phyloP scores from a whole-genome alignment of 306 rosid species.

The Astragalus glycyphyllos region DNA sequence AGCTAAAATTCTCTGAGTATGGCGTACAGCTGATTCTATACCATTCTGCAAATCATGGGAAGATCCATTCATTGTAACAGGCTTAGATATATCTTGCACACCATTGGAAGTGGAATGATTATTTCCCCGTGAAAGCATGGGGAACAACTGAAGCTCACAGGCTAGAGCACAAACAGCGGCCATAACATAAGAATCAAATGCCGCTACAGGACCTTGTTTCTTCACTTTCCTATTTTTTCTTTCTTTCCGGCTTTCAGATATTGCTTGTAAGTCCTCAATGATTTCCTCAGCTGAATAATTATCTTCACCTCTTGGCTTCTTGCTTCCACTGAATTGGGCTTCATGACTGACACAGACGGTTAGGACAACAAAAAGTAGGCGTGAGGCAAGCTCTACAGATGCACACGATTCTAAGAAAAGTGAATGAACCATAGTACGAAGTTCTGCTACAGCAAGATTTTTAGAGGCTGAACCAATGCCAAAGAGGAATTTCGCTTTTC shows the following conservation, averaged over 20 bases:
- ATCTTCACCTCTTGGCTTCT: conserved; percentile 77
- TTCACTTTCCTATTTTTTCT: conserved; percentile 61
- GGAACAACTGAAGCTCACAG: conserved; percentile 93
- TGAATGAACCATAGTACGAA: conserved; percentile 96
- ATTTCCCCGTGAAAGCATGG: conserved; percentile 66
- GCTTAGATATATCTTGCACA: conserved; percentile 54
- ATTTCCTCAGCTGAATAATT: conserved; percentile 57
- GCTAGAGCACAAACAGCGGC: conserved; percentile 98
- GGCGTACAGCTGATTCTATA: conserved; percentile 77
- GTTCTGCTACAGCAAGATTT: conserved; percentile 97
- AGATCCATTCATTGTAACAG: conserved; percentile 65
- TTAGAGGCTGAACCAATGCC: conserved; percentile 81
- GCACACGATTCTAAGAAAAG: conserved; percentile 98
- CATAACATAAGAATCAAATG: conserved; percentile 95
- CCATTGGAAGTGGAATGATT: conserved; percentile 57
- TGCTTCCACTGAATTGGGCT: conserved; percentile 79
- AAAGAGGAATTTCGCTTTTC: conserved; percentile 74
- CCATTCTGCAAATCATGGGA: conserved; percentile 65
- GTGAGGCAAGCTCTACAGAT: conserved; percentile 91
- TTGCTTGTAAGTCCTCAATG: conserved; percentile 55
- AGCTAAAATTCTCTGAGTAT: conserved; percentile 87
- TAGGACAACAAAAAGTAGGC: conserved; percentile 88
- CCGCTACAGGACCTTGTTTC: conserved; percentile 91
- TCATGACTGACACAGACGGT: conserved; percentile 97
- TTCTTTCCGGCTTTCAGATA: conserved; percentile 61